Evolutionary conservation across 495 filamentous ascomycete genomes (phyloP), one percentile per base, ranked within the genome.

Genomic region (Astrothelium macrocarpum): DNA sequence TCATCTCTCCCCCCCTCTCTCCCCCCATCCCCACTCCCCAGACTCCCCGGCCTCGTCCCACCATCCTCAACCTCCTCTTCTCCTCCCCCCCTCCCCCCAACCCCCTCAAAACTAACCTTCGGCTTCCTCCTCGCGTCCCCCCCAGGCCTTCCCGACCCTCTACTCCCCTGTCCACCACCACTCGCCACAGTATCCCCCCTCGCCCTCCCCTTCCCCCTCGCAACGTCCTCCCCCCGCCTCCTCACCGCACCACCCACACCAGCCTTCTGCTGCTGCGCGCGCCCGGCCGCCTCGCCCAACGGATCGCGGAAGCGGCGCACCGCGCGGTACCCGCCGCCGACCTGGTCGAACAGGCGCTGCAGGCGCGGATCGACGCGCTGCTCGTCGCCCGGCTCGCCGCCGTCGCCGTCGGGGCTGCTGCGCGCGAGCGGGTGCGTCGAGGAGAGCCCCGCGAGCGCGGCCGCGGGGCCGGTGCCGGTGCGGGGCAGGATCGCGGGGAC

Each of bases 251-350:
- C 43, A 3, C 43, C 18, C 9, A 3, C 43, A 9, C 43, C 43
- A 49, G 7, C 36, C 43, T 14, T 10, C 43, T 20, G 43, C 43
- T 20, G 12, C n/a, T 71, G 71, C 23, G 87, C 69, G 3, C 43
- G 7, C 45, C 45, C 45, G 14, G 23, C 45, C 45, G 82, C 85
- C 36, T 82, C 78, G 2, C 78, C 81, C 5, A 88, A 76, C 1
- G 86, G 86, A 66, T 88, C 85, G 62, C 86, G 85, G 72, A 84
- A 85, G 25, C 86, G 76, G 42, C 86, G 76, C n/a, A 88, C 82
- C 20, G 86, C 85, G 5, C 83, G 75, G 66, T 88, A 89, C 68
- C 88, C 84, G 71, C 85, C 78, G 3, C 78, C 81, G 0, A 84
- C 85, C 32, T 82, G 77, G 72, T 89, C 84, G 23, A 86, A 79